Conservation (phyloP, 2,329 filamentous ascomycete genomes). For the Harringtonia lauricola region DNA sequence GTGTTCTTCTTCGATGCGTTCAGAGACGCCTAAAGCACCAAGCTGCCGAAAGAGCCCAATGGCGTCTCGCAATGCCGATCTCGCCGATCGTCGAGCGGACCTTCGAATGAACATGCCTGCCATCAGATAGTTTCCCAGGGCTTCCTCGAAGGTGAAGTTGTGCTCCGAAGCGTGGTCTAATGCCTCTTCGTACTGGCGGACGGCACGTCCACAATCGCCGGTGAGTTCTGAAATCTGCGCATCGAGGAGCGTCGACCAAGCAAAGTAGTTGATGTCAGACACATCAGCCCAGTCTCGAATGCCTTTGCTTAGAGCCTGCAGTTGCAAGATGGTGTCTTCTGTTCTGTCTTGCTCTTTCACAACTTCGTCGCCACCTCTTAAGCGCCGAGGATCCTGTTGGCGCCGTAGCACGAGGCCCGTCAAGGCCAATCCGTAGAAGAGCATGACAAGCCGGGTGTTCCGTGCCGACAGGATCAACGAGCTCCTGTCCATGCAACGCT, state of each 20-base stretch:
- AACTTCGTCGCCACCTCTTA: conserved; percentile 25
- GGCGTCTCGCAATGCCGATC: conserved; percentile 56
- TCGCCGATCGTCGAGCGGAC: conserved; percentile 55
- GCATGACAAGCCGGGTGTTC: conserved; percentile 42
- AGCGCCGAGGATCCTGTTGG: conserved; percentile 34
- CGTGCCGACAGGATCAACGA: conserved; percentile 47
- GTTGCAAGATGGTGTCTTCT: conserved; percentile 36
- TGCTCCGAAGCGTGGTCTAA: conserved; percentile 62
- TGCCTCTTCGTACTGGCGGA: conserved; percentile 57
- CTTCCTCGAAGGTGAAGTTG: conserved; percentile 59
- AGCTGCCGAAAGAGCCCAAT: conserved; percentile 58
- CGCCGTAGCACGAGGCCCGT: conserved; percentile 39
- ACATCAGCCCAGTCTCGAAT: conserved; percentile 54
- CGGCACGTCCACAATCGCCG: conserved; percentile 42
- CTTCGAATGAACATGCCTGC: conserved; percentile 58
- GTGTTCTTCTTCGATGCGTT: conserved; percentile 57
- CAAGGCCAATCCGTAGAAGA: conserved; percentile 50
- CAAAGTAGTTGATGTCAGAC: conserved; percentile 59
- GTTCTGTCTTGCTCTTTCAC: conserved; percentile 17
- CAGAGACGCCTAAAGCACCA: conserved; percentile 58
- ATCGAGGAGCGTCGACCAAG: conserved; percentile 57
- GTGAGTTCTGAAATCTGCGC: conserved; percentile 58
- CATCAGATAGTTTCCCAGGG: conserved; percentile 62
- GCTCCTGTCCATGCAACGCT: conserved; percentile 32
- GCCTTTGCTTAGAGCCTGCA: conserved; percentile 44